A percentile compares a stretch with the other conserved stretches of the same genome.
Evolutionary conservation across 108 stramenopile genomes (phyloP).

Genomic region (Aurantiochytrium sp.): DNA sequence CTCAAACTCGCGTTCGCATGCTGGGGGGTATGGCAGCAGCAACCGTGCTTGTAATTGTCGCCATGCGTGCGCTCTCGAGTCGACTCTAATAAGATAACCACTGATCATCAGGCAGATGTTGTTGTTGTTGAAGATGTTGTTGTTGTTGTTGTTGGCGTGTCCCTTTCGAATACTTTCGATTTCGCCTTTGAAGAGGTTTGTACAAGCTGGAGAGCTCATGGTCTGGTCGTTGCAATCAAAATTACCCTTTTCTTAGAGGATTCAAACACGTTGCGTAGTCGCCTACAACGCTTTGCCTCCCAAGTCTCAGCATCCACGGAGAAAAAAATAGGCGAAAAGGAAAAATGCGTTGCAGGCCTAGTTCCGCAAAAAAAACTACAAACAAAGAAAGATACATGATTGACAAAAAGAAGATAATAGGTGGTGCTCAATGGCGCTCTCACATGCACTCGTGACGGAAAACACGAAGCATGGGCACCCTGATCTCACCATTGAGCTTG

Average conservation of each 20-base stretch:
- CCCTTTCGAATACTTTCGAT: neutral
- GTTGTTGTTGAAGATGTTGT: neutral
- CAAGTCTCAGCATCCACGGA: too few relatives aligned
- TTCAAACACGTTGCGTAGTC: too few relatives aligned
- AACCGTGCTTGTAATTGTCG: neutral
- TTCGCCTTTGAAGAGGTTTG: too few relatives aligned
- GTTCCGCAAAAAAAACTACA: neutral
- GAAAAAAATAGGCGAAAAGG: too few relatives aligned
- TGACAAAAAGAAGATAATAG: neutral
- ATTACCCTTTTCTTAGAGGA: too few relatives aligned
- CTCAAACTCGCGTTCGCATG: neutral
- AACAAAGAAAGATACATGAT: neutral
- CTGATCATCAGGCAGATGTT: neutral
- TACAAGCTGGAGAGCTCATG: too few relatives aligned
- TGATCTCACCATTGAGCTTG: conserved; percentile 2
- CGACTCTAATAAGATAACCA: neutral
- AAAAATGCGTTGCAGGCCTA: too few relatives aligned
- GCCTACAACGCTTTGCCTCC: too few relatives aligned
- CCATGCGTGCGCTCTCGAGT: neutral
- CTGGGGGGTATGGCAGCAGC: neutral
- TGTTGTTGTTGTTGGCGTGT: neutral
- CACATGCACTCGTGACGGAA: neutral
- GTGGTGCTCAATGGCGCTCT: neutral
- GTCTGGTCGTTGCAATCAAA: too few relatives aligned
- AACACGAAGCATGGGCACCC: neutral